phyloP scores from a whole-genome alignment of 23 red algal species.

The Gracilaria domingensis region DNA sequence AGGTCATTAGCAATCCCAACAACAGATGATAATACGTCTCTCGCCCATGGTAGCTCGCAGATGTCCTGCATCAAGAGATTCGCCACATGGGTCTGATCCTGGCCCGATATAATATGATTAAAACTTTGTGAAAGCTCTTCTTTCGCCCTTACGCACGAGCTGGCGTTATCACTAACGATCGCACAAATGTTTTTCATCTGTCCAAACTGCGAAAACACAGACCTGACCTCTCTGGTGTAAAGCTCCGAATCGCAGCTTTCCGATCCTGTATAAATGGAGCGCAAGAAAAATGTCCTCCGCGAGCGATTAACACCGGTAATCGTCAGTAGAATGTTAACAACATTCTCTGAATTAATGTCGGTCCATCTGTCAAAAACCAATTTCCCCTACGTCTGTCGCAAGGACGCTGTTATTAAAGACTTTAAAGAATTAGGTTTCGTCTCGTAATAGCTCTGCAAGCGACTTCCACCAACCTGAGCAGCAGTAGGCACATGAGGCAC shows the following conservation, averaged over 20 bases:
- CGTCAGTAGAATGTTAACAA: neutral
- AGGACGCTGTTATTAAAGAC: too few relatives aligned
- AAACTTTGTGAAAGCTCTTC: neutral
- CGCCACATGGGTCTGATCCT: conserved; percentile 24
- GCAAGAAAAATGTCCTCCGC: conserved; percentile 8
- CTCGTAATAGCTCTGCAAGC: too few relatives aligned
- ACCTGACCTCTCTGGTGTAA: too few relatives aligned
- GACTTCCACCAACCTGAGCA: too few relatives aligned
- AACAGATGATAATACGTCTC: neutral
- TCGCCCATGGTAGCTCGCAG: neutral
- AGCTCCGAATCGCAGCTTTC: neutral
- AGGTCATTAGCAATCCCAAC: neutral
- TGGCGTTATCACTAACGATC: neutral
- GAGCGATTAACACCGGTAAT: neutral
- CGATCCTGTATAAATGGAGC: conserved; percentile 14
- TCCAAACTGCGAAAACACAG: neutral
- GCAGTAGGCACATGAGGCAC: too few relatives aligned
- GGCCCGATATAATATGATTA: neutral
- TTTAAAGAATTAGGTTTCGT: too few relatives aligned
- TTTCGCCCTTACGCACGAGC: neutral
- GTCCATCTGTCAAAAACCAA: conserved; percentile 29
- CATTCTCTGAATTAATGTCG: neutral
- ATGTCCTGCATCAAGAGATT: neutral
- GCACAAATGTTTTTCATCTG: neutral
- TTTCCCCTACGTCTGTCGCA: too few relatives aligned